These are phyloP conservation scores for Blastobotrys petasosporus DNA, from an alignment of 1,139 yeast genomes.

Conservation along the genomic window DNA sequence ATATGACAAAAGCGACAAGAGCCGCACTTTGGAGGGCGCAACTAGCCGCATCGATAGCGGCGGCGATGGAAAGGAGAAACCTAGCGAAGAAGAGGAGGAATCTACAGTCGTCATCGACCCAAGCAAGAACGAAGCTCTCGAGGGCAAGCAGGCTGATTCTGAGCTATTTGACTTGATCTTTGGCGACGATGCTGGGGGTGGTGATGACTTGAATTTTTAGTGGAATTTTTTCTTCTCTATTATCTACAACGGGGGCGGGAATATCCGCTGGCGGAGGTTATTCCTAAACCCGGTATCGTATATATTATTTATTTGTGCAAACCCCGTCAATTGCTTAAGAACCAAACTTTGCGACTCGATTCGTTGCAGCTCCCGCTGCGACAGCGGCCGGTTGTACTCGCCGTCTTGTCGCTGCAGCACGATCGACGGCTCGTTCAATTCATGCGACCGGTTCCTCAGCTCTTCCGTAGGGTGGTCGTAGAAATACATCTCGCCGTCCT, in stretches of 20 bases:
- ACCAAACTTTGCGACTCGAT: constrained; percentile 19
- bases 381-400: constrained; percentile 26
- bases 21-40: neutral
- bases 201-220: neutral
- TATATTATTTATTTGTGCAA: constrained; percentile 52
- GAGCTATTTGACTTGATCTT: constrained; percentile 24
- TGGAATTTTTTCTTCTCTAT: neutral
- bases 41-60: neutral
- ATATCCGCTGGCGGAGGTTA: constrained; percentile 41
- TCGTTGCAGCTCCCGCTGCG: constrained; percentile 23
- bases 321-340: constrained; percentile 35
- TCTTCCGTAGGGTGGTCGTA: constrained; percentile 22
- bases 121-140: constrained; percentile 20
- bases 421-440: constrained; percentile 23
- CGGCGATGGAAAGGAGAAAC: neutral
- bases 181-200: constrained; percentile 18
- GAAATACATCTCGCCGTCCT: constrained; percentile 40
- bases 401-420: constrained; percentile 26
- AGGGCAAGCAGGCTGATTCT: constrained; percentile 19
- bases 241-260: constrained; percentile 15
- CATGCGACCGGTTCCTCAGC: constrained; percentile 13
- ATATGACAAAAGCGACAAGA: constrained; percentile 2
- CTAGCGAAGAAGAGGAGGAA: neutral
- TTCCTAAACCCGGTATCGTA: constrained; percentile 61
- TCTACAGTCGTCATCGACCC: constrained; percentile 10